Evolutionary conservation across 371 early-diverging fungal species (phyloP), one percentile per base, ranked within the genome.

Genomic region (Mortierella sp.): DNA sequence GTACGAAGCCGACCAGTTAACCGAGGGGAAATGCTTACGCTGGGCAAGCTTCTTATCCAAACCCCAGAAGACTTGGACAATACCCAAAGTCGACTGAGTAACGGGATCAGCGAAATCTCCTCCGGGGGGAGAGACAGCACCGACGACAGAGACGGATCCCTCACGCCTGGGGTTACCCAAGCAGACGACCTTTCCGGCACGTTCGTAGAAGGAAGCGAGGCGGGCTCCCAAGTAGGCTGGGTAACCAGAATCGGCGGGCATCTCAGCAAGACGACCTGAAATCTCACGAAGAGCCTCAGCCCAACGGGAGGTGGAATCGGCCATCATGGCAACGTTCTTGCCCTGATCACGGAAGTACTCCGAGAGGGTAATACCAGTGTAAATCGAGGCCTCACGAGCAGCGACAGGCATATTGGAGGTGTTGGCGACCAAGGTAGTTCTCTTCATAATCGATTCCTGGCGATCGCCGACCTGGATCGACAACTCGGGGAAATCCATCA

Each of bases 381-480:
- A 99, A 85, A 99, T 99, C 70, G 99, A 99, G 34, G 99, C 99
- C 93, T 99, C 99, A 92, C 99, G 97, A 79, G 99, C 99, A 87
- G 99, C 99, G 75, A 99, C 99, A 84, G 99, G 99, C 99, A 99
- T 99, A 95, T 99, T 99, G 88, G 99, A 99, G 21, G 99, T 99
- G 92, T 99, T 99, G 81, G 99, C 99, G 16, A 99, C 99, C 50
- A 99, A 93, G 26, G 99, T 98, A 24, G 99, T 99, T 89, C 99
- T 96, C 94, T 99, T 98, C 99, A 99, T 99, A 89, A 99, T 99
- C 54, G 98, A 96, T 88, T 99, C 99, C 86, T 98, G 91, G 74
- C 96, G 94, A 24, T 97, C 99, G 51, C 97, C 96, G 48, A 98
- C 91, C 81, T 97, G 97, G 76, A 97, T 97, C 0, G 95, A 94